Evolutionary conservation across 2,329 filamentous ascomycete genomes (phyloP).

Genomic region (Pseudocercospora ulei): DNA sequence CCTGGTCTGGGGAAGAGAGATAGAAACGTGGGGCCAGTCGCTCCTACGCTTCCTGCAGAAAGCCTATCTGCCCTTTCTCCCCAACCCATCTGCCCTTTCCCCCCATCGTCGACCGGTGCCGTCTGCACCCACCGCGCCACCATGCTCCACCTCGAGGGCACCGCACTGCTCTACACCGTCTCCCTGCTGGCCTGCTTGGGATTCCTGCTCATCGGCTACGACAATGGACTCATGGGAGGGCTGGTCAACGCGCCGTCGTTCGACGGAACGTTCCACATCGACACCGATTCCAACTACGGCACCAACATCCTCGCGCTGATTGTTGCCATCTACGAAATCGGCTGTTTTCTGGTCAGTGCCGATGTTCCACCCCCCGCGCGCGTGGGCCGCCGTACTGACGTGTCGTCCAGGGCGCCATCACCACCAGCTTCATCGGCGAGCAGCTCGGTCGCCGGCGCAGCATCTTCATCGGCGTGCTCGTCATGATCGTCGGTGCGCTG

Average conservation of each 20-base stretch:
- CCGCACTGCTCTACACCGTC: constrained; percentile 38
- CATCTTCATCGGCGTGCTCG: constrained; percentile 37
- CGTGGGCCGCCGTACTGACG: neutral
- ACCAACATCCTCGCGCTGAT: constrained; percentile 40
- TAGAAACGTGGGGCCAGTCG: constrained; percentile 6
- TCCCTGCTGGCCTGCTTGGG: constrained; percentile 41
- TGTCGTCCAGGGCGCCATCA: constrained; percentile 31
- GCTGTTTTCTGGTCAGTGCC: constrained; percentile 34
- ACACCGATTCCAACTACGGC: constrained; percentile 32
- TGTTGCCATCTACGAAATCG: constrained; percentile 40
- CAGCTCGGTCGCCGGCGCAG: constrained; percentile 39
- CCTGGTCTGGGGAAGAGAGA: constrained; percentile 5
- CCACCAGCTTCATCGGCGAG: constrained; percentile 39
- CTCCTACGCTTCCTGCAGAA: neutral
- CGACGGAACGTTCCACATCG: constrained; percentile 37
- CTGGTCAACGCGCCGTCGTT: constrained; percentile 38
- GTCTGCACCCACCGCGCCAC: constrained; percentile 14
- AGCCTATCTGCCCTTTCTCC: too few relatives aligned
- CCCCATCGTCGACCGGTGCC: too few relatives aligned
- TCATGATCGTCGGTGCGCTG: constrained; percentile 40
- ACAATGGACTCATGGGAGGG: constrained; percentile 25
- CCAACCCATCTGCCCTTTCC: too few relatives aligned
- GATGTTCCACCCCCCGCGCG: too few relatives aligned
- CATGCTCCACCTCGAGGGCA: constrained; percentile 32
- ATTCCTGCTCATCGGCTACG: constrained; percentile 43